Conservation (phyloP, 495 filamentous ascomycete genomes). For the Penicillium fimorum region DNA sequence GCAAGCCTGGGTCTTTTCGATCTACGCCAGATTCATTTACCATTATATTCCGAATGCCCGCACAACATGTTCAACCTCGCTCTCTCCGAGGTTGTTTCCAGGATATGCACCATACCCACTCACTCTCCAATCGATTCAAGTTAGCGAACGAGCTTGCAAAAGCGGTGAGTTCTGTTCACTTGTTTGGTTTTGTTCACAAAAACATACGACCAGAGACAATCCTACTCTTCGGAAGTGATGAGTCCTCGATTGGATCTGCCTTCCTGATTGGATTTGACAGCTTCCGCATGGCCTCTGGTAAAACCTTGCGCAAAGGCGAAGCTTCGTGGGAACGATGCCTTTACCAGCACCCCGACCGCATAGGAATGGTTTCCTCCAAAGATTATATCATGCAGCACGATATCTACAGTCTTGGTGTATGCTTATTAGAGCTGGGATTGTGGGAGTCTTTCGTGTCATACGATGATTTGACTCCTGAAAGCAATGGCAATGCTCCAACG, state of each 20-base stretch:
- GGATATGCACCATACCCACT: not conserved
- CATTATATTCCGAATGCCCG: constrained; percentile 16
- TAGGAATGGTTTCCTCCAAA: constrained; percentile 40
- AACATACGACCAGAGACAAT: constrained; percentile 46
- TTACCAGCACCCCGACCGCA: constrained; percentile 57
- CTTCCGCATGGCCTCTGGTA: constrained; percentile 41
- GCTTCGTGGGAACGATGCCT: constrained; percentile 45
- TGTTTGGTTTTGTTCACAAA: constrained; percentile 46
- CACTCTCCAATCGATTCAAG: constrained; percentile 23
- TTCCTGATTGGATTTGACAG: constrained; percentile 46
- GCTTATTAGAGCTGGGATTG: constrained; percentile 60
- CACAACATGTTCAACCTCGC: constrained; percentile 10
- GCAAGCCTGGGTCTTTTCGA: not conserved
- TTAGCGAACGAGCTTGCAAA: constrained; percentile 35
- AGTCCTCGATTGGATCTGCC: constrained; percentile 13
- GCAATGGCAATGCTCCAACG: not conserved
- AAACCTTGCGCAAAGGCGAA: constrained; percentile 42
- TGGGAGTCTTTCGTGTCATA: constrained; percentile 48
- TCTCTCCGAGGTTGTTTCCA: constrained; percentile 27
- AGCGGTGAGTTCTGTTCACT: constrained; percentile 42
- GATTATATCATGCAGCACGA: constrained; percentile 60
- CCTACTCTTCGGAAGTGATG: constrained; percentile 25
- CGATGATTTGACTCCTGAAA: not conserved
- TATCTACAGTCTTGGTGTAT: constrained; percentile 63
- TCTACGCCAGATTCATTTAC: constrained; percentile 14